Conservation (phyloP, 257 asterid genomes). For the Solanum pennellii region DNA sequence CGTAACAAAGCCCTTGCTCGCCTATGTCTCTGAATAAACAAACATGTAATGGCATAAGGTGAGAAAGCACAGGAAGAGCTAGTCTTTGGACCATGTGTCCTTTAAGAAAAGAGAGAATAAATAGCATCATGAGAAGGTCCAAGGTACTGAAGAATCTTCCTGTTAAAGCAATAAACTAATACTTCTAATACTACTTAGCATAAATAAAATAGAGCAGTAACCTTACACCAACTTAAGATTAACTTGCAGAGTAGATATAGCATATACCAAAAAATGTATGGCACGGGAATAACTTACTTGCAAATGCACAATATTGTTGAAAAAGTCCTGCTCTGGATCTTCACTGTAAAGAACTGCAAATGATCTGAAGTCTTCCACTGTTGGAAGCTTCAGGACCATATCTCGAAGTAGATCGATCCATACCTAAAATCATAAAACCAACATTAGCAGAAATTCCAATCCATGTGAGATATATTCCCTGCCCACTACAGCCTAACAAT, state of each 20-base stretch:
- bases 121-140: not conserved
- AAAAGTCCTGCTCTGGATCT: slow-evolving; percentile 89
- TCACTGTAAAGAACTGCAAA: slow-evolving; percentile 50
- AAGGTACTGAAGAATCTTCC: not conserved
- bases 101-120: not conserved
- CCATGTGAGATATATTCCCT: not conserved
- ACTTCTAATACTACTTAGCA: not conserved
- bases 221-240: not conserved
- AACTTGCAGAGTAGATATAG: not conserved
- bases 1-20: slow-evolving; percentile 85
- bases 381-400: slow-evolving; percentile 83
- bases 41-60: not conserved
- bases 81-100: not conserved
- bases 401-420: slow-evolving; percentile 85
- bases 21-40: slow-evolving; percentile 67
- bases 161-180: not conserved
- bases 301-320: slow-evolving; percentile 65
- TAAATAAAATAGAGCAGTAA: not conserved
- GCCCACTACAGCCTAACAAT: not conserved
- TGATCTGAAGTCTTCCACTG: slow-evolving; percentile 48
- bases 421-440: slow-evolving; percentile 33
- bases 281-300: slow-evolving; percentile 39
- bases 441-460: not conserved
- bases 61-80: not conserved
- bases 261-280: not conserved